Evolutionary conservation across 495 filamentous ascomycete genomes (phyloP).

Genomic region (Aspergillus sclerotiicarbonarius): DNA sequence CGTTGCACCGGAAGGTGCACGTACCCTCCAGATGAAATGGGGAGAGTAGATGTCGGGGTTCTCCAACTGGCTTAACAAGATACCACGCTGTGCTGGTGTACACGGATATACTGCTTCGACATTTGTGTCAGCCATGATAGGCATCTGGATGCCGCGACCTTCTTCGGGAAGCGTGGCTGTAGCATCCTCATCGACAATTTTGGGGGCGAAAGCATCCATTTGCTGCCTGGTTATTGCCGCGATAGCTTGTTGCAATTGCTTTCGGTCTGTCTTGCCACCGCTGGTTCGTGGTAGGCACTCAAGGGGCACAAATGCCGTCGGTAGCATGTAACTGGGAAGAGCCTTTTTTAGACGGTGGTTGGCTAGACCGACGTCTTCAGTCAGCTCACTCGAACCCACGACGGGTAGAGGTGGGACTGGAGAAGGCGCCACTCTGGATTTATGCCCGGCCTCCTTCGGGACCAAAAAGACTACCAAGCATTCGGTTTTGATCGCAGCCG

Average conservation of each 20-base stretch:
- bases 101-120: constrained; percentile 4
- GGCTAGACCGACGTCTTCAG: not conserved
- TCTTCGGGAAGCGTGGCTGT: constrained; percentile 11
- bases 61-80: constrained; percentile 11
- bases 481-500: not conserved
- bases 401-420: not conserved
- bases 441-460: not conserved
- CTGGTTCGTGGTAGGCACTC: not conserved
- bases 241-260: not conserved
- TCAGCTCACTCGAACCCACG: not conserved
- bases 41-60: not conserved
- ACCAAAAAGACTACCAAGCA: constrained; percentile 2
- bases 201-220: not conserved
- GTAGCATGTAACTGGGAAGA: constrained; percentile 1
- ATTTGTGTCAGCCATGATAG: not conserved
- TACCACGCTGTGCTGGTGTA: constrained; percentile 3
- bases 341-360: not conserved
- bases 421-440: not conserved
- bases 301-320: not conserved
- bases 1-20: constrained; percentile 7
- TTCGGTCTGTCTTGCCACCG: constrained; percentile 1
- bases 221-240: not conserved
- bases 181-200: not conserved
- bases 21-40: not conserved
- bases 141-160: constrained; percentile 2